Evolutionary conservation across 2,329 filamentous ascomycete species (phyloP).

Genomic region (Lizonia empirigonia): DNA sequence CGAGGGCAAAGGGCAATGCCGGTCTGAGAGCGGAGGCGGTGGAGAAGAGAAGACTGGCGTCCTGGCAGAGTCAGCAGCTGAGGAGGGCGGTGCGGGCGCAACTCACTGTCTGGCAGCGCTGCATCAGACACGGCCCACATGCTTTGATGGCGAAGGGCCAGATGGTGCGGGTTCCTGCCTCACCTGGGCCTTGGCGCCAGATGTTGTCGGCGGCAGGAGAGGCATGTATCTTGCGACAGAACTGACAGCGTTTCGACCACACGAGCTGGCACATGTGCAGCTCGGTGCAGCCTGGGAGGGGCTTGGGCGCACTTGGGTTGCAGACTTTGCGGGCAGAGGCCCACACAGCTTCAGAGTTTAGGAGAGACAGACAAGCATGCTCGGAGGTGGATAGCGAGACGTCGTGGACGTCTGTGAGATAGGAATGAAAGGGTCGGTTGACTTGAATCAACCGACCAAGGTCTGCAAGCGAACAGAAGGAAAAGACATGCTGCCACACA

Average conservation of each 20-base stretch:
- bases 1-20: constrained; percentile 71
- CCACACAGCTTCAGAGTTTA: constrained; percentile 73
- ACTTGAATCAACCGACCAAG: constrained; percentile 69
- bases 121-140: constrained; percentile 69
- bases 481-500: constrained; percentile 74
- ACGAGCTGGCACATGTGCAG: constrained; percentile 77
- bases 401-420: constrained; percentile 46
- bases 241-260: constrained; percentile 68
- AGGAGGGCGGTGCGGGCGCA: constrained; percentile 6
- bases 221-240: constrained; percentile 60
- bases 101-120: constrained; percentile 68
- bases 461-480: constrained; percentile 66
- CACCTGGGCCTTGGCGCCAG: constrained; percentile 67
- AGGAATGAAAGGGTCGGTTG: constrained; percentile 68
- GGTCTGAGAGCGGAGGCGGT: constrained; percentile 65
- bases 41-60: constrained; percentile 71
- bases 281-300: constrained; percentile 69
- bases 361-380: constrained; percentile 43
- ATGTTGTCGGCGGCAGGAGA: constrained; percentile 44
- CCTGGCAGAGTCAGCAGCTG: constrained; percentile 54
- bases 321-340: constrained; percentile 68
- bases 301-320: constrained; percentile 71
- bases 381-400: constrained; percentile 40
- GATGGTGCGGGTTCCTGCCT: constrained; percentile 64
- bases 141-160: constrained; percentile 73